Conservation (phyloP, 2,329 filamentous ascomycete species). For the Neoascochyta sp. region DNA sequence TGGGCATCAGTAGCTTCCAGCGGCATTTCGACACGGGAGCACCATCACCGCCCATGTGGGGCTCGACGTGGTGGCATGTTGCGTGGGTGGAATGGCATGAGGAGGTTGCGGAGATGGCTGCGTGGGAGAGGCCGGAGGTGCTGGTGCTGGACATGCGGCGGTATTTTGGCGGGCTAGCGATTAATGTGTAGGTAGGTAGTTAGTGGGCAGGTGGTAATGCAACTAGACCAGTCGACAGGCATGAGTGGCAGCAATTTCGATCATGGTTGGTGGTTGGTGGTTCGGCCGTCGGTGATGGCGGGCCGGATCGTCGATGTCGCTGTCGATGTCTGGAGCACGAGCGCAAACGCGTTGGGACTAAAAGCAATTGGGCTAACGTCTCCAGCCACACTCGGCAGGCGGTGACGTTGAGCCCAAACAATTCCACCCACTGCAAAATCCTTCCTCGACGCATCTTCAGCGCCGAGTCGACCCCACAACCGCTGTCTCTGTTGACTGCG, state of each 20-base stretch:
- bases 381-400: constrained; percentile 6
- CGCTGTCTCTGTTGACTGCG: constrained; percentile 2
- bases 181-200: background rate
- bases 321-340: constrained; percentile 6
- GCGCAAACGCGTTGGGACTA: no score
- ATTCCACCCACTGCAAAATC: constrained; percentile 3
- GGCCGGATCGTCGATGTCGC: constrained; percentile 9
- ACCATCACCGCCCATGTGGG: constrained; percentile 38
- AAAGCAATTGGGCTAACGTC: no score
- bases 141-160: constrained; percentile 43
- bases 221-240: background rate
- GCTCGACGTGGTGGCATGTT: constrained; percentile 36
- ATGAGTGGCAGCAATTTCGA: background rate
- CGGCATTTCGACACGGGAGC: constrained; percentile 9
- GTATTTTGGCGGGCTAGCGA: constrained; percentile 31
- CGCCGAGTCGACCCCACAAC: constrained; percentile 5
- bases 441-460: constrained; percentile 4
- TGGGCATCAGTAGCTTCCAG: constrained; percentile 43
- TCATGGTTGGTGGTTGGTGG: constrained; percentile 1
- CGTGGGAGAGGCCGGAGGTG: constrained; percentile 42
- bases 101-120: constrained; percentile 31
- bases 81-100: constrained; percentile 39
- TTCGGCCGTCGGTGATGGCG: no score
- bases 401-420: constrained; percentile 9
- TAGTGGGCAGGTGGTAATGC: background rate